These are phyloP conservation scores for Penicillium alfredii DNA, from an alignment of 495 filamentous ascomycete genomes.

Conservation along the genomic window DNA sequence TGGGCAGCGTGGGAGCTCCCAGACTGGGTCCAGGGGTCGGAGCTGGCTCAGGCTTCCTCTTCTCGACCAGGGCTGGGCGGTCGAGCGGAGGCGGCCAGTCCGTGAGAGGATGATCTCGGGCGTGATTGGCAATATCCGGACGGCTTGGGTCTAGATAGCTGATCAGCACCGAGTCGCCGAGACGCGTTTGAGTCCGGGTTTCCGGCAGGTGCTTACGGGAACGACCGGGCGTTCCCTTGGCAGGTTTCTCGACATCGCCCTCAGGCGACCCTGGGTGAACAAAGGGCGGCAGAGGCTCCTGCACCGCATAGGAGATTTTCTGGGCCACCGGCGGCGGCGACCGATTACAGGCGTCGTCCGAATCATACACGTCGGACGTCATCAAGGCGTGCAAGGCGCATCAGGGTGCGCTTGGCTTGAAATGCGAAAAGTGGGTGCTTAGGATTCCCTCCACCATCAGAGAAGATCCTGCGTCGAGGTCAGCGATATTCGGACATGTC, in stretches of 20 bases:
- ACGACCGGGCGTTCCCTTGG: constrained; percentile 25
- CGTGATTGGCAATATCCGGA: constrained; percentile 39
- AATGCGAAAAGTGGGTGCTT: background rate
- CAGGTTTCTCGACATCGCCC: constrained; percentile 10
- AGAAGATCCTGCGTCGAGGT: too few species aligned
- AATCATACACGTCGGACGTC: constrained; percentile 39
- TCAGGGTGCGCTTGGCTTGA: constrained; percentile 25
- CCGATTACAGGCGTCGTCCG: constrained; percentile 36
- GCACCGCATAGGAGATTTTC: constrained; percentile 19
- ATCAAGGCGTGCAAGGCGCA: constrained; percentile 36
- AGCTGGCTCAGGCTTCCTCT: too few species aligned
- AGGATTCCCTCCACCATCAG: too few species aligned
- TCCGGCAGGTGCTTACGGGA: constrained; percentile 36
- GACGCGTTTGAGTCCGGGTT: constrained; percentile 24
- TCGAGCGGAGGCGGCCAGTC: constrained; percentile 11
- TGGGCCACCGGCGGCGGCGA: constrained; percentile 25
- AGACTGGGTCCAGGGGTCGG: too few species aligned
- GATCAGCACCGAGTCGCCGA: constrained; percentile 45
- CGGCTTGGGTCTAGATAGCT: constrained; percentile 39
- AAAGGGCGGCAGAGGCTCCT: constrained; percentile 29
- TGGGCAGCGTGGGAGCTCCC: too few species aligned
- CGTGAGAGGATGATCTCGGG: constrained; percentile 12
- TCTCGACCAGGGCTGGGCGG: too few species aligned
- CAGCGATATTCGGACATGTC: too few species aligned
- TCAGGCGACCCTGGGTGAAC: constrained; percentile 7